Percentiles rank a stretch among this genome's conserved stretches.
Conservation (phyloP, 192 early-diverging fungal genomes). For the Mortierella antarctica region DNA sequence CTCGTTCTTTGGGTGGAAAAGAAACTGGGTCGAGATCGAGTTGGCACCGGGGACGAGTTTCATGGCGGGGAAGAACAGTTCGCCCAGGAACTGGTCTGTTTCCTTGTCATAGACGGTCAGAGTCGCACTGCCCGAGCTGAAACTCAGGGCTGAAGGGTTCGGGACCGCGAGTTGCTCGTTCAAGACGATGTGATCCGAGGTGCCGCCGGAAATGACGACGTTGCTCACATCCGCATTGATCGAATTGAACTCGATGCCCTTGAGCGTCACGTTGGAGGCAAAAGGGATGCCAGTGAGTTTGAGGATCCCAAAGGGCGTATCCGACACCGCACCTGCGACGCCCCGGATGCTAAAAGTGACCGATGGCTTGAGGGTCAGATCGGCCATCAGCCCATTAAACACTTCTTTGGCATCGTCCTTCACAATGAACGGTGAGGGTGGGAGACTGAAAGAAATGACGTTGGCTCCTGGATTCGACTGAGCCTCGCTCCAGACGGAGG, state of each 20-base stretch:
- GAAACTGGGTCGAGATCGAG: conserved; percentile 38
- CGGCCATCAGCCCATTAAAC: conserved; percentile 63
- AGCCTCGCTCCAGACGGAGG: conserved; percentile 42
- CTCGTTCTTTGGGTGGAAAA: conserved; percentile 41
- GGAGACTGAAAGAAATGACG: conserved; percentile 57
- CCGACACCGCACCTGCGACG: conserved; percentile 57
- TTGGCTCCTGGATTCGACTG: conserved; percentile 55
- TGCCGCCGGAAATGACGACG: conserved; percentile 63
- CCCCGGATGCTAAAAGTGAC: conserved; percentile 60
- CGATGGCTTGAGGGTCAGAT: conserved; percentile 54
- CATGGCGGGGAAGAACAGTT: conserved; percentile 36
- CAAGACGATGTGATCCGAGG: conserved; percentile 54
- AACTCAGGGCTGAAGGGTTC: conserved; percentile 36
- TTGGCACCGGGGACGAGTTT: conserved; percentile 42
- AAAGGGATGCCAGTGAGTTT: conserved; percentile 63
- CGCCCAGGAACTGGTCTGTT: conserved; percentile 45
- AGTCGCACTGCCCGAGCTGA: conserved; percentile 23
- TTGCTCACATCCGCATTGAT: conserved; percentile 60
- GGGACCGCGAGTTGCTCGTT: conserved; percentile 35
- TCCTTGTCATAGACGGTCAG: conserved; percentile 41
- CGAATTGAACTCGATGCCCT: conserved; percentile 65
- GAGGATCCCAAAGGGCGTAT: conserved; percentile 68
- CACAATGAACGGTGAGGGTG: conserved; percentile 55
- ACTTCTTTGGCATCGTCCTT: conserved; percentile 53
- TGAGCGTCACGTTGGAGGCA: conserved; percentile 57